Conservation (phyloP, 352 stramenopile genomes). For the Aphanomyces cochlioides region DNA sequence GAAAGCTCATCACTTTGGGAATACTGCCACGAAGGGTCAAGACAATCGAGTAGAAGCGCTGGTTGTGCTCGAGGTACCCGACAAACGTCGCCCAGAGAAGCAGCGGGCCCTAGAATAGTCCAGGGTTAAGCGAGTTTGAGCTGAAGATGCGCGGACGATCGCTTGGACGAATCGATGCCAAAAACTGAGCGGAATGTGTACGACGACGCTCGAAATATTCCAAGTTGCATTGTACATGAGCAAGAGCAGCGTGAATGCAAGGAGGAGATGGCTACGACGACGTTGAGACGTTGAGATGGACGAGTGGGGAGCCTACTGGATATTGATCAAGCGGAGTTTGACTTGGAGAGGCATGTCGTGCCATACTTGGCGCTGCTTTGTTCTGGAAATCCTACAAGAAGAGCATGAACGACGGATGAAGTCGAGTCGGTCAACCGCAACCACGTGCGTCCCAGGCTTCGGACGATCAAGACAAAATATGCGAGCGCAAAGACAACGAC, state of each 20-base stretch:
- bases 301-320: conserved; percentile 43
- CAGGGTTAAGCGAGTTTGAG: background rate
- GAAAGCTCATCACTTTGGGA: conserved; percentile 81
- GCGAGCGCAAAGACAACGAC: conserved; percentile 44
- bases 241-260: conserved; percentile 41
- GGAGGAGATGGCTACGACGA: conserved; percentile 6
- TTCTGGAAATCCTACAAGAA: no score
- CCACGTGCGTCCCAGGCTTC: conserved; percentile 48
- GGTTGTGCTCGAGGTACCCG: conserved; percentile 85
- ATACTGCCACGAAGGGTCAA: conserved; percentile 78
- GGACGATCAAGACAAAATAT: conserved; percentile 62
- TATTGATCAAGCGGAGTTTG: conserved; percentile 65
- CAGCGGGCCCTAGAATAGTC: conserved; percentile 45
- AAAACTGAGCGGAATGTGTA: conserved; percentile 68
- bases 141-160: conserved; percentile 22
- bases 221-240: conserved; percentile 61
- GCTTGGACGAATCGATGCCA: conserved; percentile 70
- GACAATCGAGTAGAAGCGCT: conserved; percentile 87
- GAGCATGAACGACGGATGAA: no score
- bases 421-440: no score
- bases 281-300: background rate
- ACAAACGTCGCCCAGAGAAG: conserved; percentile 81
- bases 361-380: background rate
- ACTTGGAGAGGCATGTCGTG: conserved; percentile 43
- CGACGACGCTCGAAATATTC: conserved; percentile 68